phyloP scores from a whole-genome alignment of 169 alveolate genomes.

The Plasmodium blacklocki region DNA sequence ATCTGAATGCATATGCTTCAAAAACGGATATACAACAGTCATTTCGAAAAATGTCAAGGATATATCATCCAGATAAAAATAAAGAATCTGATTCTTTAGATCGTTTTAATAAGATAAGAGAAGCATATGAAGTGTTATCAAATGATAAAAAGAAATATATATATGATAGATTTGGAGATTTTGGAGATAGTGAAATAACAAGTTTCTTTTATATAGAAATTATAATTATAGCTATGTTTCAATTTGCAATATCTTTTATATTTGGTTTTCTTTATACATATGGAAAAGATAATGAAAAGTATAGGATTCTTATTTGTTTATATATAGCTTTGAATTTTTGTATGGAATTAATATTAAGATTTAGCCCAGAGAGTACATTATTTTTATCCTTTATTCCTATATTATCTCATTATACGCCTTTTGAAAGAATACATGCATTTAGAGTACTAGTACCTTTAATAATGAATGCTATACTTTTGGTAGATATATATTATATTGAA shows the following conservation, averaged over 20 bases:
- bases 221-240: conserved; percentile 73
- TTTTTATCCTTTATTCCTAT: conserved; percentile 55
- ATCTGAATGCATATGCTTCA: conserved; percentile 26
- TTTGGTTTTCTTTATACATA: conserved; percentile 75
- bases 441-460: conserved; percentile 67
- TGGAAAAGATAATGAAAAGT: conserved; percentile 75
- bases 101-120: conserved; percentile 90
- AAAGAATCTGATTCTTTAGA: conserved; percentile 88
- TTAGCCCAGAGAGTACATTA: conserved; percentile 45
- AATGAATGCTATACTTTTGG: conserved; percentile 51
- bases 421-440: conserved; percentile 60
- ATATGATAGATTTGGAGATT: conserved; percentile 94
- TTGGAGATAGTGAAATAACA: conserved; percentile 81
- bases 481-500: conserved; percentile 58
- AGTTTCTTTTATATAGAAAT: conserved; percentile 70
- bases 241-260: conserved; percentile 75
- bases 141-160: conserved; percentile 90
- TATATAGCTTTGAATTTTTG: conserved; percentile 65
- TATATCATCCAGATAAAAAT: conserved; percentile 94
- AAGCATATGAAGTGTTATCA: conserved; percentile 93
- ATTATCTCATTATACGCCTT: conserved; percentile 59
- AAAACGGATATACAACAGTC: conserved; percentile 66
- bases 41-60: conserved; percentile 78
- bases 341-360: conserved; percentile 55
- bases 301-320: conserved; percentile 58